phyloP scores from a whole-genome alignment of 2,329 filamentous ascomycete genomes.

The Diatrype stigma region DNA sequence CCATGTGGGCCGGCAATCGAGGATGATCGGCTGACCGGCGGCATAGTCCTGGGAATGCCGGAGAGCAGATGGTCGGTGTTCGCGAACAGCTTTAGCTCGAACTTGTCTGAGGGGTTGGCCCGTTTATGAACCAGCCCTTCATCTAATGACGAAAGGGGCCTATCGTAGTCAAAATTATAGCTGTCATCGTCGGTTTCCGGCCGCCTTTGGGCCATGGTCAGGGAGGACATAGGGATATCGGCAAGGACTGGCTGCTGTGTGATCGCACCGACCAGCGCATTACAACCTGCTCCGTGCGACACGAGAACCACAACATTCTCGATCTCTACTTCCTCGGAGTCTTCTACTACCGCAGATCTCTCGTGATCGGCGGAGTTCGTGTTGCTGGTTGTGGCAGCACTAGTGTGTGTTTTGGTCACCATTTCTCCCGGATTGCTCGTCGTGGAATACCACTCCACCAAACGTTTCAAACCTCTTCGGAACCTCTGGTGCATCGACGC shows the following conservation, averaged over 20 bases:
- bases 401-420: constrained; percentile 38
- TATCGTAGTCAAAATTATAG: constrained; percentile 18
- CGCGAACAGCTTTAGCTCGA: constrained; percentile 71
- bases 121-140: constrained; percentile 16
- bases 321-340: constrained; percentile 54
- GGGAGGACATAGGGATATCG: constrained; percentile 83
- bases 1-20: constrained; percentile 27
- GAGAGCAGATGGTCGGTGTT: constrained; percentile 69
- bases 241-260: constrained; percentile 88
- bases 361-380: constrained; percentile 30
- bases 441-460: constrained; percentile 78
- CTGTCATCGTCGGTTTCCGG: constrained; percentile 37
- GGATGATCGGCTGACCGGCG: constrained; percentile 26
- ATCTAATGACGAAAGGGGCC: constrained; percentile 23
- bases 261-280: constrained; percentile 87
- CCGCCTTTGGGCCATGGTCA: constrained; percentile 79
- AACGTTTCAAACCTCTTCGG: constrained; percentile 68
- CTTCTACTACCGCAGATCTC: constrained; percentile 26
- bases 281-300: constrained; percentile 93
- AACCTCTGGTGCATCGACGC: constrained; percentile 91
- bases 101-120: constrained; percentile 55
- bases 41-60: constrained; percentile 26
- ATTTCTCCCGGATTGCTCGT: constrained; percentile 48
- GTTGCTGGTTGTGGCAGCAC: constrained; percentile 24
- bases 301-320: constrained; percentile 83